Base-by-base conservation (phyloP, 352 stramenopile species). In the Achlya hypogyna region DNA sequence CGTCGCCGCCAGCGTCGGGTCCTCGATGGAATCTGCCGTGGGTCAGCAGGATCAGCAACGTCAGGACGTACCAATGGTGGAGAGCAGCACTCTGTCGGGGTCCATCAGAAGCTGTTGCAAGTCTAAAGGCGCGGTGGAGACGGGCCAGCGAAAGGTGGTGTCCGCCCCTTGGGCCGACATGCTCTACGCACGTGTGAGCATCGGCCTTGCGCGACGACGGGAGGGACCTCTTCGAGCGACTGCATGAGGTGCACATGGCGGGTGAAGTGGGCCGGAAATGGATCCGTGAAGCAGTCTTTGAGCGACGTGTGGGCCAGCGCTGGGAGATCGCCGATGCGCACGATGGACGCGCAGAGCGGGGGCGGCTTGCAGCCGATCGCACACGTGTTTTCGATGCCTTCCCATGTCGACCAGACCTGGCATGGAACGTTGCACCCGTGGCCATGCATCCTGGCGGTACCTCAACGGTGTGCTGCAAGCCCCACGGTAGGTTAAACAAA, bases 391-490 rank as follows among this genome's bases (percentile, higher is more conserved):
- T 56, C 49, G 25, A 56, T 56, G 25, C 49, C 49, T 56, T 56
- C 49, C 49, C 49, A 56, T n/a, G 49, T 56, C 31, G 49, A 38
- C 10, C n/a, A 56, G 12, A 56, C 49, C 49, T 56, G 25, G 49
- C 25, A 56, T 38, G 2, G 12, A 3, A 22, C 31, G 49, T 56
- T 10, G 2, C 16, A 56, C n/a, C 10, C 2, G 4, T 3, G 2
- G 14, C 2, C 49, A 22, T 18, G 38, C 12, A 45, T 9, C 14
- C 12, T 10, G 38, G n/a, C 2, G 31, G 2, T 3, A 56, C 49
- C 49, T 56, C 25, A n/a, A 56, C 49, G 12, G 31, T 38, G 10
- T 10, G 25, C 31, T 56, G 25, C 25, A 56, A 35, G 2, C 10
- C n/a, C 31, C 49, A 38, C 31, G 49, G 49, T 27, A 56, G 14